Conservation (phyloP, 495 filamentous ascomycete genomes). For the Aspergillus egyptiacus region DNA sequence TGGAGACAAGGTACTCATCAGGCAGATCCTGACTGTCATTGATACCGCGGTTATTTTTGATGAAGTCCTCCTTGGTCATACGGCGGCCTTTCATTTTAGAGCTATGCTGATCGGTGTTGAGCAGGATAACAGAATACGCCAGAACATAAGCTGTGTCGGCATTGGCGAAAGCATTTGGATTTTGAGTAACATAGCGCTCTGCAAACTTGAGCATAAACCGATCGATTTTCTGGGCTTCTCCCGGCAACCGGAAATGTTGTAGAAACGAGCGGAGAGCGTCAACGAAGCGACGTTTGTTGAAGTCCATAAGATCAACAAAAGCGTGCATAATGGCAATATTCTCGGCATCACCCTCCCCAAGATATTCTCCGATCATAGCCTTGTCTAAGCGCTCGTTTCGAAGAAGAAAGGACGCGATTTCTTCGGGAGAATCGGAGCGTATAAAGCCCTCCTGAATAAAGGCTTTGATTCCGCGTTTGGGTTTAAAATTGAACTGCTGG, state of each 20-base stretch:
- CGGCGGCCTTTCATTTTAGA: conserved; percentile 68
- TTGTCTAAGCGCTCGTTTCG: conserved; percentile 76
- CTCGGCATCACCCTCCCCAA: conserved; percentile 86
- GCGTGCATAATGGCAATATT: conserved; percentile 98
- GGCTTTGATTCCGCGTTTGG: conserved; percentile 85
- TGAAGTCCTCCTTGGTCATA: conserved; percentile 96
- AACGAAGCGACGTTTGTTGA: conserved; percentile 86
- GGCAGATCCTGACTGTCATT: conserved; percentile 94
- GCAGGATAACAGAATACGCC: conserved; percentile 90
- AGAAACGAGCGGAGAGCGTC: conserved; percentile 87
- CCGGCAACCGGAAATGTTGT: conserved; percentile 90
- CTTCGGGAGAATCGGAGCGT: conserved; percentile 61
- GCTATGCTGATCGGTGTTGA: conserved; percentile 96
- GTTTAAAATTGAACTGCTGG: conserved; percentile 95
- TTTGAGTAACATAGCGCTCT: conserved; percentile 87
- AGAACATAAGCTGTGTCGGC: conserved; percentile 96
- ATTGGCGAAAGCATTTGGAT: conserved; percentile 96
- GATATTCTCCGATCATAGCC: conserved; percentile 84
- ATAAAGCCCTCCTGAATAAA: conserved; percentile 84
- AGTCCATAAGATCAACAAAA: conserved; percentile 94
- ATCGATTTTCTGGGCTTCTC: conserved; percentile 98
- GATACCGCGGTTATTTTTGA: conserved; percentile 98
- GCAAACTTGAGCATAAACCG: conserved; percentile 99
- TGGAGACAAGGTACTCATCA: conserved; percentile 80
- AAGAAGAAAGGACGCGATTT: conserved; percentile 80